phyloP scores from a whole-genome alignment of 2,329 filamentous ascomycete genomes.

The Rhexocercosporidium sp. region DNA sequence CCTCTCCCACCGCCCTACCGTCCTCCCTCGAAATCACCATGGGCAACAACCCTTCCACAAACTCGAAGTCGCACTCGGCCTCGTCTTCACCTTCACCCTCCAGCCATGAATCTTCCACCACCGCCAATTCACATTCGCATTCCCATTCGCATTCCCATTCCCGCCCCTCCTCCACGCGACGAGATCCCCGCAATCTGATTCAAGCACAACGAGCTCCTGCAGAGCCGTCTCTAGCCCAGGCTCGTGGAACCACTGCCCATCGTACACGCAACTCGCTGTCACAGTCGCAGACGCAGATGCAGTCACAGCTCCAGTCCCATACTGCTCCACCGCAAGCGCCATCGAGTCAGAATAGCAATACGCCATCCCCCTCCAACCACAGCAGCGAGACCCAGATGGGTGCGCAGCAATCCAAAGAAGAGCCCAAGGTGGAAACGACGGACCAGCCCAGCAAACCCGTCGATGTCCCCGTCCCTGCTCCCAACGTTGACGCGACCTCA shows the following conservation, averaged over 20 bases:
- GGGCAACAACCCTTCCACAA: slow-evolving; percentile 52
- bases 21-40: slow-evolving; percentile 40
- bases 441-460: slow-evolving; percentile 61
- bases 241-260: slow-evolving; percentile 45
- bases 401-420: slow-evolving; percentile 36
- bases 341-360: slow-evolving; percentile 32
- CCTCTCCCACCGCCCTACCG: neutral
- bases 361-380: slow-evolving; percentile 25
- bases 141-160: slow-evolving; percentile 8
- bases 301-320: slow-evolving; percentile 22
- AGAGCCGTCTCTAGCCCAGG: slow-evolving; percentile 66
- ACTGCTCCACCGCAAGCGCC: slow-evolving; percentile 18
- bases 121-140: neutral
- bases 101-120: slow-evolving; percentile 34
- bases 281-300: slow-evolving; percentile 27
- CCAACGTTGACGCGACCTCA: slow-evolving; percentile 35
- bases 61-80: slow-evolving; percentile 42
- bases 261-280: slow-evolving; percentile 33
- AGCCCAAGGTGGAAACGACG: slow-evolving; percentile 43
- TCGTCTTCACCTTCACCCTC: slow-evolving; percentile 39
- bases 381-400: slow-evolving; percentile 34
- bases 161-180: slow-evolving; percentile 35
- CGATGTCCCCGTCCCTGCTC: slow-evolving; percentile 50
- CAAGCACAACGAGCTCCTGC: slow-evolving; percentile 63
- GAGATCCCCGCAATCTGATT: slow-evolving; percentile 57